Evolutionary conservation across 345 rosid species (phyloP), one percentile per base, ranked within the genome.

Genomic region (Euphorbia tirucalli): DNA sequence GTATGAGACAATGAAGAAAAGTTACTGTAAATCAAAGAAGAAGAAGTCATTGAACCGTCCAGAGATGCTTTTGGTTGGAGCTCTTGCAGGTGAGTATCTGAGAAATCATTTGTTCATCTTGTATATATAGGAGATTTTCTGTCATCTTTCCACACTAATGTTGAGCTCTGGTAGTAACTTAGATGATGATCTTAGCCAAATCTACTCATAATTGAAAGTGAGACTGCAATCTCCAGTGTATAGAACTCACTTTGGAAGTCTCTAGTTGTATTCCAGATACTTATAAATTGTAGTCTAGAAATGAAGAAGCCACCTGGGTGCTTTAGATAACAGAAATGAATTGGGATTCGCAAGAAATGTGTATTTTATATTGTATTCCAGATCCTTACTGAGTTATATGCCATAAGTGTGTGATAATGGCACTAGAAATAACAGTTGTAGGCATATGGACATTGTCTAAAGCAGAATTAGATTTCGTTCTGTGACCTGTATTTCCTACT

Each of bases 21-120:
- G 90, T 0, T 93, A 96, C 73, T 93, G 99, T 74, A 56, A 83
- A 57, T 61, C 88, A 69, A 89, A 89, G 85, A 89, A 91, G 66
- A 95, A 93, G 65, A 93, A 86, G 80, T 75, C 96, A 56, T 81
- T 96, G 43, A 96, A 73, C 71, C 98, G 97, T 52, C 96, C 95
- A 0, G 98, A 96, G 81, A 91, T 93, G 98, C 95, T 96, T 52
- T 72, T 85, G 50, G 44, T 96, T 72, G 99, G 98, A 71, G 99
- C 98, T 73, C 63, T 93, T 59, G 87, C 99, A 11, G 99, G 99
- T 93, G 73, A 81, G 85, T 11, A 27, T 65, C 13, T 31, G 2
- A 50, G 58, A 52, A 46, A 30, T 72, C 35, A 22, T 46, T 54
- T 71, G 43, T 50, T 37, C 50, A 44, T 59, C 44, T 41, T 25